Evolutionary conservation across 805 yeast species (phyloP).

Genomic region (Ogataea angusta): DNA sequence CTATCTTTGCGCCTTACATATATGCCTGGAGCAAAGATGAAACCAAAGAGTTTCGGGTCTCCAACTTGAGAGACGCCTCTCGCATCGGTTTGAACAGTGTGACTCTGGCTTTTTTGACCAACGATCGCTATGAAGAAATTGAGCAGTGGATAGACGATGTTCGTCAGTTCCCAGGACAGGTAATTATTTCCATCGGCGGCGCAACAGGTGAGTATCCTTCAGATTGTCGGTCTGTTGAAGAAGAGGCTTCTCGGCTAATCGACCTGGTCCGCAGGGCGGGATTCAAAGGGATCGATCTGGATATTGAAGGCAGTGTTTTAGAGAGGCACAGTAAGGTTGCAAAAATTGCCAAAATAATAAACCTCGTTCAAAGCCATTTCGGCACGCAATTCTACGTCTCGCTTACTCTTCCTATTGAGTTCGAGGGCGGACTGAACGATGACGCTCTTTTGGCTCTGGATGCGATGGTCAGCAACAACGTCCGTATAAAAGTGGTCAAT

Average conservation of each 20-base stretch:
- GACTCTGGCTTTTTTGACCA: constrained; percentile 28
- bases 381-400: constrained; percentile 16
- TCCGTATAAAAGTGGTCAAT: constrained; percentile 20
- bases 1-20: constrained; percentile 29
- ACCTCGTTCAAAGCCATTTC: constrained; percentile 8
- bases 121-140: constrained; percentile 26
- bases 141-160: constrained; percentile 26
- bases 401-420: constrained; percentile 31
- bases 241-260: constrained; percentile 17
- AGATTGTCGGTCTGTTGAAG: constrained; percentile 4
- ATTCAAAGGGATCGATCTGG: constrained; percentile 27
- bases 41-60: constrained; percentile 14
- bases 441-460: constrained; percentile 18
- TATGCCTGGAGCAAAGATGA: constrained; percentile 30
- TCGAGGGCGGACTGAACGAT: constrained; percentile 21
- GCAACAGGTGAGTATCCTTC: constrained; percentile 29
- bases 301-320: constrained; percentile 29
- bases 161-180: constrained; percentile 15
- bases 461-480: constrained; percentile 6
- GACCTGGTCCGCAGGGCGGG: constrained; percentile 15
- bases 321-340: constrained; percentile 7
- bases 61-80: constrained; percentile 16
- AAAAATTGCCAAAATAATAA: constrained; percentile 17
- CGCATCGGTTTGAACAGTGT: constrained; percentile 17
- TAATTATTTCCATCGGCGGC: constrained; percentile 33